phyloP scores from a whole-genome alignment of 805 yeast species.

The Ogataea neopini region DNA sequence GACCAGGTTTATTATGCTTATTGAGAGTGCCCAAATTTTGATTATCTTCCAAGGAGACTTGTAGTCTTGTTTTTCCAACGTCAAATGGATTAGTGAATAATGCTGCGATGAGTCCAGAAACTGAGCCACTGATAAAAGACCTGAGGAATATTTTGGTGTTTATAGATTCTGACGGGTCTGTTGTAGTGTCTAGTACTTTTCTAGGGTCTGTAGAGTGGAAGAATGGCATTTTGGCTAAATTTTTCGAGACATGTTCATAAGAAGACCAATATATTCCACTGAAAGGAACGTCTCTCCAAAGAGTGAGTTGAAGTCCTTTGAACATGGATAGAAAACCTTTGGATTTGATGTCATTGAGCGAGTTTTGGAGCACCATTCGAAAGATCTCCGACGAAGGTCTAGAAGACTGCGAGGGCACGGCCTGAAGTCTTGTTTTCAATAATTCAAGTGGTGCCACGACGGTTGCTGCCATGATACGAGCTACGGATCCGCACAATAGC shows the following conservation, averaged over 20 bases:
- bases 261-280: constrained; percentile 93
- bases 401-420: constrained; percentile 58
- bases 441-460: constrained; percentile 86
- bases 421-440: constrained; percentile 83
- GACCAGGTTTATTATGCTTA: constrained; percentile 5
- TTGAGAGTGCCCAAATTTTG: constrained; percentile 13
- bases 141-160: constrained; percentile 47
- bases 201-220: constrained; percentile 28
- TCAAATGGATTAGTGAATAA: constrained; percentile 91
- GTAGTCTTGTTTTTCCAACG: constrained; percentile 93
- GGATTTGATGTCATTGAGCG: constrained; percentile 43
- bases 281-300: constrained; percentile 98
- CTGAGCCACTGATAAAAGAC: constrained; percentile 78
- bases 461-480: constrained; percentile 82
- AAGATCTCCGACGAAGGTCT: constrained; percentile 44
- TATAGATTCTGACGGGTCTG: constrained; percentile 15
- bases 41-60: constrained; percentile 50
- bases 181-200: constrained; percentile 23
- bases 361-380: constrained; percentile 41
- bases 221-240: constrained; percentile 28
- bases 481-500: constrained; percentile 78
- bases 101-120: constrained; percentile 86
- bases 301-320: constrained; percentile 81
- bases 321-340: constrained; percentile 70
- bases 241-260: constrained; percentile 55